phyloP scores from a whole-genome alignment of 129 eudicot genomes.

The Calendula officinalis region DNA sequence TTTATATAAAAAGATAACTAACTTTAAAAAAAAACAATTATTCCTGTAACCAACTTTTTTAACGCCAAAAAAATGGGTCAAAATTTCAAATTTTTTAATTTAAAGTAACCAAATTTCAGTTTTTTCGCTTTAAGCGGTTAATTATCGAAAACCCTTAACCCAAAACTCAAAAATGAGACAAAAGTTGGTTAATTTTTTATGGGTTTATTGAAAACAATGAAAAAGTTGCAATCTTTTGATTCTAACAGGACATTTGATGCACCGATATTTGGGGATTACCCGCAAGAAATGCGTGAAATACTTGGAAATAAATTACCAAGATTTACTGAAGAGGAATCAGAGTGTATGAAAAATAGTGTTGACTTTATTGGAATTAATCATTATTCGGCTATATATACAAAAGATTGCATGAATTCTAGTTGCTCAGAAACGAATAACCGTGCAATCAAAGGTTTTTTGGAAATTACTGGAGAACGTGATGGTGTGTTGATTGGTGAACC shows the following conservation, averaged over 20 bases:
- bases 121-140: neutral
- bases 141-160: neutral
- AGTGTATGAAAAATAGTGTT: conserved; percentile 43
- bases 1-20: neutral
- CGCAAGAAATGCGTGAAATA: conserved; percentile 60
- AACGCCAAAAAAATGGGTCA: neutral
- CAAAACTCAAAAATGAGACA: neutral
- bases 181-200: neutral
- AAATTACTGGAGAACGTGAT: conserved; percentile 46
- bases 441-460: conserved; percentile 47
- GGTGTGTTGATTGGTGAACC: conserved; percentile 69
- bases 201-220: neutral
- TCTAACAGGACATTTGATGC: conserved; percentile 76
- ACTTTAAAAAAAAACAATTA: neutral
- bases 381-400: conserved; percentile 61
- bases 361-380: conserved; percentile 88
- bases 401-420: conserved; percentile 58
- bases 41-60: neutral
- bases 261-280: conserved; percentile 77
- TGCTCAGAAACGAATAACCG: conserved; percentile 50
- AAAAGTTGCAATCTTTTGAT: neutral
- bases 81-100: no score
- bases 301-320: conserved; percentile 62
- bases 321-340: conserved; percentile 59
- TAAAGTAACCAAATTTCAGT: neutral